Base-by-base conservation (phyloP, 371 early-diverging fungal genomes). In the Lichtheimia hyalospora region DNA sequence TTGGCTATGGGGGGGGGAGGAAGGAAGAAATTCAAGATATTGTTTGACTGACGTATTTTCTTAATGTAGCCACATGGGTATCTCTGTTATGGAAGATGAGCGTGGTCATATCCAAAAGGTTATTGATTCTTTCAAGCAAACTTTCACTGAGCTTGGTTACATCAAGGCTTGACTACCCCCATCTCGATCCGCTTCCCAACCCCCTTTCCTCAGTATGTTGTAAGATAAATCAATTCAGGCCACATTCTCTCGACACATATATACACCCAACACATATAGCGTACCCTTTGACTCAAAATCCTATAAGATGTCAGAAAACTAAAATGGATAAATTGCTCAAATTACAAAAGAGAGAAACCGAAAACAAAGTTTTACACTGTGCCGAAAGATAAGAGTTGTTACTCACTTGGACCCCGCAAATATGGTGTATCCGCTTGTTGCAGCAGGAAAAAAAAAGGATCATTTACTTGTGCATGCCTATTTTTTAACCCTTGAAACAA, bases 31-130 rank as follows among this genome's bases (percentile, higher is more conserved):
- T n/a, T n/a, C n/a, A n/a, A 8, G 34, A 15, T 14, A 48, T 34
- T 15, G 48, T 28, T 14, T n/a, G n/a, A n/a, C 10, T 18, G 10
- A 34, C 34, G 10, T 34, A 6, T 10, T 34, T 34, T 34, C 10
- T 34, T 10, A 34, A 49, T 23, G 23, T 66, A 82, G 92, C 41
- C 94, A 93, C 69, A 95, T 96, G 96, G 96, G 96, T 74, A 85
- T 97, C 57, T 89, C 92, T 14, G 94, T 91, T 49, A 86, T 84
- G 39, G 89, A 92, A 60, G 76, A 88, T 56, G 74, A 85, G 57
- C 83, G 87, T 41, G 78, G 83, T 34, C 92, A 93, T 68, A 74
- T 96, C 39, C 87, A 90, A 41, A 83, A 80, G 60, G 91, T 91
- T 42, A 74, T 92, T 52, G 83, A 83, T 43, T 91, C 92, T 10